Conservation (phyloP, 2,329 filamentous ascomycete genomes). For the Diaporthe eres region DNA sequence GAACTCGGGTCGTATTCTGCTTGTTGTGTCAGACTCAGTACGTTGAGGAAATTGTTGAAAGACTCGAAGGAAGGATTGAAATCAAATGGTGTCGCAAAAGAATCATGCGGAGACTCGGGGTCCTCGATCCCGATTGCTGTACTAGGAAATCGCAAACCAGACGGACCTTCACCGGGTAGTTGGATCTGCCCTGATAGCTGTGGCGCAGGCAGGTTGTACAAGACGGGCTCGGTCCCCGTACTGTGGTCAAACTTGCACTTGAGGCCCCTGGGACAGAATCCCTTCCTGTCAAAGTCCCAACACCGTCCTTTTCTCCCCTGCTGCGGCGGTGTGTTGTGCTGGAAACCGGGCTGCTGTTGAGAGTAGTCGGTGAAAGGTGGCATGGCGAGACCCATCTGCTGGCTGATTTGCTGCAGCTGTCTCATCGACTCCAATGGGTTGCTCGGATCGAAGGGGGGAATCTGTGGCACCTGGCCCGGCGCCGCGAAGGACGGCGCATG, state of each 20-base stretch:
- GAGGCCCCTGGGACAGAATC: conserved; percentile 77
- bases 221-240: conserved; percentile 64
- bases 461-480: conserved; percentile 42
- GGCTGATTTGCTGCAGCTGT: conserved; percentile 74
- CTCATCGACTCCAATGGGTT: conserved; percentile 74
- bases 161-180: conserved; percentile 52
- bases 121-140: not conserved
- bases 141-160: not conserved
- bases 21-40: conserved; percentile 23
- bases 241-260: conserved; percentile 80
- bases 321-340: conserved; percentile 43
- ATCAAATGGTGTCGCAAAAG: not conserved
- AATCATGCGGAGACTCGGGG: not conserved
- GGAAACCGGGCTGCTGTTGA: conserved; percentile 41
- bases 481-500: conserved; percentile 46
- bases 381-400: conserved; percentile 67
- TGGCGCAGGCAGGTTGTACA: conserved; percentile 46
- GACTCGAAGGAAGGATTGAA: not conserved
- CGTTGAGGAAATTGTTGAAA: not conserved
- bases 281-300: conserved; percentile 79
- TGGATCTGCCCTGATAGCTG: conserved; percentile 46
- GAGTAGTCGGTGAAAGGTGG: conserved; percentile 55
- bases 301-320: conserved; percentile 67
- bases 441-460: conserved; percentile 69
- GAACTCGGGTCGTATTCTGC: conserved; percentile 66